Base-by-base conservation (phyloP, 169 alveolate species). In the Plasmodium fragile region DNA sequence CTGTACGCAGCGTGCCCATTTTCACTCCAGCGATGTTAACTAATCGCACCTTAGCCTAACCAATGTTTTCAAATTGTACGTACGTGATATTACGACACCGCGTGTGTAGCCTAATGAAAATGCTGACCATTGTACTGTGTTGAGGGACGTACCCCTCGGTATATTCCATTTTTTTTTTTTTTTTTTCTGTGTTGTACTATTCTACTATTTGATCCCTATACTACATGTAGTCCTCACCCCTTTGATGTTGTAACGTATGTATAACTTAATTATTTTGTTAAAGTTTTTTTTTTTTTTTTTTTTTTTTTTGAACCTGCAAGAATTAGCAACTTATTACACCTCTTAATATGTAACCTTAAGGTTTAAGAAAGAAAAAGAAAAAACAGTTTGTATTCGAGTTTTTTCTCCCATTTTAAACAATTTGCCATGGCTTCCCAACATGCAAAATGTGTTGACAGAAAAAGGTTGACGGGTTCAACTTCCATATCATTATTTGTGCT, bases 281-380 rank as follows among this genome's bases (percentile, higher is more conserved):
- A 65, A 65, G 10, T 65, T 65, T 65, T 25, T 65, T 65, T 65
- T 65, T 65, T 65, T 65, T 65, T 65, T 65, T 65, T 65, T 65
- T 65, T 65, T 65, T 65, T 65, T 65, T 65, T 65, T 65, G 30
- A 65, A 65, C 1, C 75, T 28, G 41, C 36, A 18, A 25, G 75
- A 65, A n/a, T 65, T 65, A 65, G 75, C 75, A 25, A 65, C 41
- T 25, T 65, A 25, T 4, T n/a, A 18, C 75, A 7, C 36, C 32
- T 25, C 30, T 22, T 65, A 65, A 65, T 28, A 65, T 65, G 75
- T 65, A 65, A 65, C 41, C 3, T 65, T 59, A 22, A 59, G 75
- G 72, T 22, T 55, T 55, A 59, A 22, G 34, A 59, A 22, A 59
- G 25, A 22, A n/a, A 22, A 59, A 59, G 5, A 65, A 65, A 49